Conservation (phyloP, 495 filamentous ascomycete genomes). For the Acidomyces sp. region DNA sequence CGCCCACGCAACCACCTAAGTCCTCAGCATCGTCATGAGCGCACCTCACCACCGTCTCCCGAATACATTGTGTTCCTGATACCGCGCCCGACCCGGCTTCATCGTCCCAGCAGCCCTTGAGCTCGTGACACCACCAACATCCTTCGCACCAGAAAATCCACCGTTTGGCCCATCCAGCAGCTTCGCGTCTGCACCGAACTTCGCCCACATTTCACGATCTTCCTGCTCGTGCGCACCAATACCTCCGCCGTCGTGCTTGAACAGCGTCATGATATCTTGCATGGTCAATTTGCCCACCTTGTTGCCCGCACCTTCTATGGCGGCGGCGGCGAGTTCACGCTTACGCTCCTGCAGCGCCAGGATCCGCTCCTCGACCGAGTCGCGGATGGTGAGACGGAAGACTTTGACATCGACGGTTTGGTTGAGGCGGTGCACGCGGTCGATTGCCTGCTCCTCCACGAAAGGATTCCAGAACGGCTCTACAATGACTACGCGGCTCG, state of each 20-base stretch:
- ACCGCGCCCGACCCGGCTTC: constrained; percentile 3
- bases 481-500: constrained; percentile 82
- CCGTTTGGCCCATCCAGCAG: constrained; percentile 7
- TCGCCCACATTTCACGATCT: constrained; percentile 10
- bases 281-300: constrained; percentile 74
- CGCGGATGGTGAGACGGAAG: constrained; percentile 76
- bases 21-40: too few species aligned
- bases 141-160: background rate
- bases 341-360: constrained; percentile 86
- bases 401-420: constrained; percentile 89
- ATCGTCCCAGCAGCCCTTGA: background rate
- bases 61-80: constrained; percentile 17
- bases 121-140: background rate
- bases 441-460: constrained; percentile 96
- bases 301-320: constrained; percentile 54
- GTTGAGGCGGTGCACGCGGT: constrained; percentile 90
- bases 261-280: constrained; percentile 85
- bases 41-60: constrained; percentile 14
- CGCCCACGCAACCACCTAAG: too few species aligned
- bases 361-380: constrained; percentile 85
- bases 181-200: constrained; percentile 9
- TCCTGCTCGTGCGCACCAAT: constrained; percentile 3
- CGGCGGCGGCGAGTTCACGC: constrained; percentile 67
- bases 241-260: constrained; percentile 53
- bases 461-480: constrained; percentile 99